Conservation (phyloP, 164 flowering plant species). For the Akebia trifoliata region DNA sequence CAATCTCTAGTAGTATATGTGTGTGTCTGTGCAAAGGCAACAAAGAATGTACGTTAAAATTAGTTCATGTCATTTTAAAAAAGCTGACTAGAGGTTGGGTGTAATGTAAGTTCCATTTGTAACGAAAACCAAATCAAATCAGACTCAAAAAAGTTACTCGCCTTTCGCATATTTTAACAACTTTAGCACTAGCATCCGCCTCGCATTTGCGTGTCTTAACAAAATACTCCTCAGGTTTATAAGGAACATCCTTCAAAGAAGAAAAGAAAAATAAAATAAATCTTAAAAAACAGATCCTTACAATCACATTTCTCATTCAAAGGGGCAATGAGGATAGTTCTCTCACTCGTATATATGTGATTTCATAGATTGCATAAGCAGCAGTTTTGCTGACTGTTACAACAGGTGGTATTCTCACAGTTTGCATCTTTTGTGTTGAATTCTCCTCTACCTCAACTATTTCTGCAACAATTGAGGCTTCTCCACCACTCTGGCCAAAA, state of each 20-base stretch:
- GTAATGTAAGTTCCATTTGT: no score
- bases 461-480: slow-evolving; percentile 85
- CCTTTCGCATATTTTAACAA: slow-evolving; percentile 82
- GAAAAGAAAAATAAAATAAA: background rate
- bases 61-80: no score
- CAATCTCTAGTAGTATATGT: no score
- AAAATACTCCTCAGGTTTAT: slow-evolving; percentile 64
- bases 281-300: background rate
- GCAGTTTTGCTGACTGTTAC: slow-evolving; percentile 77
- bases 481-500: slow-evolving; percentile 60
- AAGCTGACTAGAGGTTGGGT: no score
- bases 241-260: slow-evolving; percentile 73
- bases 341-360: slow-evolving; percentile 71
- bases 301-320: background rate
- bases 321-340: no score
- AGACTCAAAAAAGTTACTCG: slow-evolving; percentile 19
- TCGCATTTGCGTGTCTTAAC: slow-evolving; percentile 81
- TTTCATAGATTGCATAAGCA: slow-evolving; percentile 70
- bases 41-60: no score
- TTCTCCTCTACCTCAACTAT: slow-evolving; percentile 85
- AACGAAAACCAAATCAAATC: no score
- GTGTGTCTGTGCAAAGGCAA: no score
- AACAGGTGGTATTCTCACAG: slow-evolving; percentile 70
- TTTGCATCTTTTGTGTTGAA: slow-evolving; percentile 59
- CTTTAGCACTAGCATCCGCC: slow-evolving; percentile 62